Percentiles rank a stretch among this genome's conserved stretches.
phyloP scores from a whole-genome alignment of 75 land plant species.

The Isoetes taiwanensis region DNA sequence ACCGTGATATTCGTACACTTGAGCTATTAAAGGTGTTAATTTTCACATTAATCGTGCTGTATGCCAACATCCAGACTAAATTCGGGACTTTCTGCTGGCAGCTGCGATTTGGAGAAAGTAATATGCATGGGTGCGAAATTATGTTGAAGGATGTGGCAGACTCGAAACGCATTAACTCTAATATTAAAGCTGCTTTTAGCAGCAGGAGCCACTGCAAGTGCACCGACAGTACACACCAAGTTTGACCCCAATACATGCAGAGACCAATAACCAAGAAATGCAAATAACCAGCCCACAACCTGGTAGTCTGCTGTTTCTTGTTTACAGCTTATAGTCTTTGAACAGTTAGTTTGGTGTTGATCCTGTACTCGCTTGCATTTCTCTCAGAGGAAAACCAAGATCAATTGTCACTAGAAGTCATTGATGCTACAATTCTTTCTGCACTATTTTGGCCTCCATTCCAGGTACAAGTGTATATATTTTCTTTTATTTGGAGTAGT shows the following conservation, averaged over 20 bases:
- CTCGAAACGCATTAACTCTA: slow-evolving; percentile 84
- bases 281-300: too few relatives aligned
- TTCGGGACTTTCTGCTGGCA: slow-evolving; percentile 15
- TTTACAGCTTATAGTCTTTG: too few relatives aligned
- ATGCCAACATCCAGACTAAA: background rate
- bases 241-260: too few relatives aligned
- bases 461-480: slow-evolving; percentile 31
- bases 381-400: slow-evolving; percentile 26
- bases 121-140: slow-evolving; percentile 95
- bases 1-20: slow-evolving; percentile 78
- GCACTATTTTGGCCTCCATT: slow-evolving; percentile 96
- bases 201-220: too few relatives aligned
- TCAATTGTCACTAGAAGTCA: slow-evolving; percentile 35
- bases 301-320: too few relatives aligned
- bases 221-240: too few relatives aligned
- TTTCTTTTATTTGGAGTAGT: background rate
- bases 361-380: too few relatives aligned
- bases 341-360: too few relatives aligned
- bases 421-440: slow-evolving; percentile 91
- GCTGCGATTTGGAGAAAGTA: slow-evolving; percentile 96
- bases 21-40: slow-evolving; percentile 70
- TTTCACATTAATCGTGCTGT: background rate
- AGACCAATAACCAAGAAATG: too few relatives aligned
- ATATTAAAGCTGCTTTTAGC: slow-evolving; percentile 61
- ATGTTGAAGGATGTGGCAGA: slow-evolving; percentile 96